These are phyloP conservation scores for Pseudoperonospora humuli DNA, from an alignment of 352 stramenopile genomes.

Conservation along the genomic window DNA sequence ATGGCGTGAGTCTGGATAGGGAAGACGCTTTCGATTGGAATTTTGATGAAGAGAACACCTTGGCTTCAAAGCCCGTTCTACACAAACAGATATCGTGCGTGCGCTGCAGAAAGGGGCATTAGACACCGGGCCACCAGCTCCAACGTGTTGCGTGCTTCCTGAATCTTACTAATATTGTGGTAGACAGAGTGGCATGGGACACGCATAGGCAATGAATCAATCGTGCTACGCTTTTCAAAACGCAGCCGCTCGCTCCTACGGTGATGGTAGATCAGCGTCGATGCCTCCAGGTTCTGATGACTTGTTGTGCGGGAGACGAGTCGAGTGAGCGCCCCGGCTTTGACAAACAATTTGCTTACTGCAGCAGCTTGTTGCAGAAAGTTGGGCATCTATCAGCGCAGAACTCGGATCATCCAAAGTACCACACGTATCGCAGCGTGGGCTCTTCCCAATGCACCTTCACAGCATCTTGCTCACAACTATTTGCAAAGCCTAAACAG, in stretches of 20 bases:
- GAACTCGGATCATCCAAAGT: constrained; percentile 18
- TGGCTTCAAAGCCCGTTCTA: background rate
- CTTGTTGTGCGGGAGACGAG: constrained; percentile 21
- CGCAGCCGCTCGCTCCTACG: background rate
- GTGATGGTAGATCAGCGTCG: background rate
- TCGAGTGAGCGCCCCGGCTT: background rate
- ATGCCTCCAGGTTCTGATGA: constrained; percentile 14
- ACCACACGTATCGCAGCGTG: constrained; percentile 23
- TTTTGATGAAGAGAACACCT: constrained; percentile 17
- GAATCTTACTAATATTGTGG: constrained; percentile 11
- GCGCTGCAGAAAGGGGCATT: constrained; percentile 16
- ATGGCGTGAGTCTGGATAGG: constrained; percentile 1
- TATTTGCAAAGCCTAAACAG: background rate
- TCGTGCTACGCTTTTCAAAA: background rate
- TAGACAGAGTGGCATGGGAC: constrained; percentile 15
- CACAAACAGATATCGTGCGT: constrained; percentile 16
- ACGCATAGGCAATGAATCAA: background rate
- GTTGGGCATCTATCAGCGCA: constrained; percentile 8
- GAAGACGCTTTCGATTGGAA: constrained; percentile 9
- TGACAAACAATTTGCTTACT: background rate
- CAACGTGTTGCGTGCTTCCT: constrained; percentile 6
- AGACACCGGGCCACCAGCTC: constrained; percentile 1
- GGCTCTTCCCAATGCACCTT: background rate
- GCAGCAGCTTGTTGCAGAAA: too few species aligned
- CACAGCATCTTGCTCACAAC: background rate